phyloP scores from a whole-genome alignment of 768 basidiomycete species.

The Boletus patriciae region DNA sequence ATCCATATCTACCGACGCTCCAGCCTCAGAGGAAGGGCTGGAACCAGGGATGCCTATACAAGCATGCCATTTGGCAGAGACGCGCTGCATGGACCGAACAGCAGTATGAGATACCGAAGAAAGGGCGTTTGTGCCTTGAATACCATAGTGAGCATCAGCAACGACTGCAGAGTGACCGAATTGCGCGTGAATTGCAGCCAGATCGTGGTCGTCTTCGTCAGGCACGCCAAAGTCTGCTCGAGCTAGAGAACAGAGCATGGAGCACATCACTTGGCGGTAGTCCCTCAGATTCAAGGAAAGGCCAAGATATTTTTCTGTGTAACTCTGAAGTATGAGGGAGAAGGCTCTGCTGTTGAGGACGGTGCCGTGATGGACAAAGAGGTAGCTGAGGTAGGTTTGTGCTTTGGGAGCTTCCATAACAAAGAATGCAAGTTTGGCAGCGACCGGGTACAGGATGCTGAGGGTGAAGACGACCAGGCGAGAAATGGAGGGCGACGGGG shows the following conservation, averaged over 20 bases:
- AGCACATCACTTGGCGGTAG: background rate
- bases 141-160: background rate
- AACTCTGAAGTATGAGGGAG: background rate
- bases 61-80: conserved; percentile 2
- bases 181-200: background rate
- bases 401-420: background rate
- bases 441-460: background rate
- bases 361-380: background rate
- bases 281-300: background rate
- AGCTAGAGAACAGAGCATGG: background rate
- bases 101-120: background rate
- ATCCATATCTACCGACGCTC: too few species aligned
- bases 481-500: conserved; percentile 2
- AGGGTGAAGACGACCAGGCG: conserved; percentile 2
- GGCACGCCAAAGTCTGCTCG: background rate
- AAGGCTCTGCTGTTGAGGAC: background rate
- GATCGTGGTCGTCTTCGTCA: background rate
- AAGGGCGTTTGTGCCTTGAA: background rate
- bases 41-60: background rate
- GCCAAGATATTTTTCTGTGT: background rate
- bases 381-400: background rate
- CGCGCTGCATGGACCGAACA: background rate
- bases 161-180: background rate
- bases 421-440: background rate
- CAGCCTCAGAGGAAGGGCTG: too few species aligned